Conservation (phyloP, 2,329 filamentous ascomycete species). For the Colletotrichum sp. region DNA sequence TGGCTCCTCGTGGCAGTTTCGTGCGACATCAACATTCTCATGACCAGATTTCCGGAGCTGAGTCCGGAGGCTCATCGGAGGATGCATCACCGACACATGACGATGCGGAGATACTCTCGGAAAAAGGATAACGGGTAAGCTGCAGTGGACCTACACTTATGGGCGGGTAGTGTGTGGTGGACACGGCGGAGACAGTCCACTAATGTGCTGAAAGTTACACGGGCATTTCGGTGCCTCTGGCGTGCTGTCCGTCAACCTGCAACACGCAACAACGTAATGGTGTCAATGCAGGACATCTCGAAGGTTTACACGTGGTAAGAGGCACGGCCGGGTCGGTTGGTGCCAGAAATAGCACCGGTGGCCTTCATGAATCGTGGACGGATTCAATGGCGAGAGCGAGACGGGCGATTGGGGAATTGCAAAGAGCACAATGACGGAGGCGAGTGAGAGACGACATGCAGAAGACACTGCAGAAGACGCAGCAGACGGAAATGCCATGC, state of each 20-base stretch:
- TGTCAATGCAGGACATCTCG: not conserved
- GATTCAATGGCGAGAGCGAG: not conserved
- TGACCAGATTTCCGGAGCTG: not conserved
- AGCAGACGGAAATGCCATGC: not conserved
- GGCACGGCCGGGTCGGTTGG: not conserved
- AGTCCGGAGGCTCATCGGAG: not conserved
- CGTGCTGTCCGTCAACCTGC: not conserved
- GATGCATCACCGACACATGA: not conserved
- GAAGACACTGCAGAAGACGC: not conserved
- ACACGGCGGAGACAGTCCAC: not conserved
- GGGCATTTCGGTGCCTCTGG: not conserved
- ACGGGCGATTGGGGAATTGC: not conserved
- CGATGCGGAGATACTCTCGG: not conserved
- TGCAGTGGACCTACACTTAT: not conserved
- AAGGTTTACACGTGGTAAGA: not conserved
- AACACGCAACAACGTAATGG: not conserved
- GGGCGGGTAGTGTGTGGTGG: not conserved
- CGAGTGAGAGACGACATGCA: not conserved
- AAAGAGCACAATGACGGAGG: not conserved
- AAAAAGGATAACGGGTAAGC: not conserved
- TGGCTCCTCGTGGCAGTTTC: not conserved
- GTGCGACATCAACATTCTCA: not conserved
- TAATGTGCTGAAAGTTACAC: not conserved
- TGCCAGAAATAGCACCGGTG: not conserved
- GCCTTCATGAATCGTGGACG: not conserved